Evolutionary conservation across 768 basidiomycete species (phyloP), one percentile per base, ranked within the genome.

Genomic region (Agaricus bisporus): DNA sequence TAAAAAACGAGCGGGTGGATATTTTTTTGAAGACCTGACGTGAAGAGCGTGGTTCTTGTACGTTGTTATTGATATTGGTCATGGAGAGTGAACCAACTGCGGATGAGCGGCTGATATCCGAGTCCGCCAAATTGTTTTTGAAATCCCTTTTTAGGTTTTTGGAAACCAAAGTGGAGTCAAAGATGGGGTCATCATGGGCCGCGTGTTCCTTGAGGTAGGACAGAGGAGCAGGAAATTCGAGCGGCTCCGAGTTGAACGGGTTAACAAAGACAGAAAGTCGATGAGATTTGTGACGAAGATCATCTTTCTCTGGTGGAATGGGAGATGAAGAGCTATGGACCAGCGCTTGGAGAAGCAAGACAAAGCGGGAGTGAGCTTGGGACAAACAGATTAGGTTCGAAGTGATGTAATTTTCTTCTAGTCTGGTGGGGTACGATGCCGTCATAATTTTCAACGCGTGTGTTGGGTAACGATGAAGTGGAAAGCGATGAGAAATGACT

Each of bases 201-300:
- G 49, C 41, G 11, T 56, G 49, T 37, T 48, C 41, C 32, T 48
- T 48, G 47, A 62, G 55, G 56, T 78, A 81, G 12, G 83, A 83
- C 4, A 91, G 72, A 0, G 89, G 89, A 5, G 86, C 79, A 20
- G 89, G 89, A 65, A 91, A 90, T 8, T 76, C 80, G 53, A 91
- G 76, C 58, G 88, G 81, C 43, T 82, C 38, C 4, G 73, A 15
- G 75, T 59, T 17, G 66, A 62, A 25, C 69, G 66, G 6, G 62
- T 59, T 32, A 32, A 11, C 7, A 11, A 32, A 11, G 1, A 65
- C 62, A 29, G 60, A 36, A 58, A 52, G 53, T 38, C 26, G 45
- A 4, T 65, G 65, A 4, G 73, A 65, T 39, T 56, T 61, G 47
- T 62, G 64, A 39, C 59, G 66, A 35, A 43, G 57, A 50, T 78